Conservation (phyloP, 2,329 filamentous ascomycete genomes). For the Paracorniculantispora psalliotae region DNA sequence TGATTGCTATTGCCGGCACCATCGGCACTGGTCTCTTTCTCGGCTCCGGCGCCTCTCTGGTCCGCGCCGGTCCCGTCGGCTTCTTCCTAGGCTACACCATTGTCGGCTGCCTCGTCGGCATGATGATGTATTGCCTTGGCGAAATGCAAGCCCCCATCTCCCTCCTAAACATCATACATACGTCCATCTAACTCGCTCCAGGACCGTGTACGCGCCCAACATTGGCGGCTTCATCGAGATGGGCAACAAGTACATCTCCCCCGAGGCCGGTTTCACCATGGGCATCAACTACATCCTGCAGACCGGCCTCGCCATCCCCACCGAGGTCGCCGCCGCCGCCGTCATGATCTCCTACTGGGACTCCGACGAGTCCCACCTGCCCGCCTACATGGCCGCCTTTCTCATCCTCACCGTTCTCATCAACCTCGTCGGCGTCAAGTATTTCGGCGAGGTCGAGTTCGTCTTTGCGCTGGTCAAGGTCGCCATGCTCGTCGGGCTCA, state of each 20-base stretch:
- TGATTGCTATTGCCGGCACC: constrained; percentile 32
- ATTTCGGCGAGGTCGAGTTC: constrained; percentile 44
- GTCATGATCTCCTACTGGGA: constrained; percentile 22
- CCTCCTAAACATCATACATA: not conserved
- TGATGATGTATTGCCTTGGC: constrained; percentile 18
- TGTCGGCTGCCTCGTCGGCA: constrained; percentile 16
- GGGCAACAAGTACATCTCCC: constrained; percentile 21
- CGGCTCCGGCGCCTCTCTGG: constrained; percentile 17
- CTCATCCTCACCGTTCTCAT: constrained; percentile 17
- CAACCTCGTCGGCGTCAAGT: constrained; percentile 26
- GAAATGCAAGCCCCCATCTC: constrained; percentile 16
- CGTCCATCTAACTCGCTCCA: not conserved
- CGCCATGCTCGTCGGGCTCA: constrained; percentile 34
- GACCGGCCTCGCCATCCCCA: constrained; percentile 19
- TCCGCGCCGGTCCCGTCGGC: constrained; percentile 15
- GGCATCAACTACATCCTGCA: constrained; percentile 21
- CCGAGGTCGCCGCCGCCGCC: constrained; percentile 19
- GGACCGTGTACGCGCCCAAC: constrained; percentile 21
- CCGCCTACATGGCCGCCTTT: constrained; percentile 17
- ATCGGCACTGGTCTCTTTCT: constrained; percentile 21
- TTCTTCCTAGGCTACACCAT: constrained; percentile 16
- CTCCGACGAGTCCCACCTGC: constrained; percentile 10
- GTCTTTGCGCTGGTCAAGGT: constrained; percentile 42
- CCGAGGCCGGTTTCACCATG: constrained; percentile 21
- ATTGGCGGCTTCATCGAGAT: constrained; percentile 23